phyloP scores from a whole-genome alignment of 2,329 filamentous ascomycete genomes.

The Sphaerulina vaccinii region DNA sequence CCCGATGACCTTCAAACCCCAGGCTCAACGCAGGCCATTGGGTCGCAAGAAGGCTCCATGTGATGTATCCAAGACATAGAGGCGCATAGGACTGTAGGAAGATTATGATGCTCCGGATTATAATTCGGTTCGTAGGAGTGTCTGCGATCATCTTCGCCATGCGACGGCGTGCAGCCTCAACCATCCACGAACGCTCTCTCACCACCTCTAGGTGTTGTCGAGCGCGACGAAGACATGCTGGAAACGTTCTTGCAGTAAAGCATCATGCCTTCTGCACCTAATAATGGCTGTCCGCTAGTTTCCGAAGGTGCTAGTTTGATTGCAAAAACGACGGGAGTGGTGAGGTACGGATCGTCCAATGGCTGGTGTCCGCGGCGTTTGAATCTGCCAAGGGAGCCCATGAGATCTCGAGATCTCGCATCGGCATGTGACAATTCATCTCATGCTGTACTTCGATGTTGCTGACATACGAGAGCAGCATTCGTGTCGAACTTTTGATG shows the following conservation, averaged over 20 bases:
- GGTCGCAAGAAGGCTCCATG: slow-evolving; percentile 19
- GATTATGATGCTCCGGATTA: slow-evolving; percentile 26
- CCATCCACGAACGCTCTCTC: background rate
- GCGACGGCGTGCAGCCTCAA: background rate
- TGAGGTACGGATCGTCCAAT: slow-evolving; percentile 8
- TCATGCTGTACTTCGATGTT: too few species aligned
- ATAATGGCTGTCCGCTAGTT: slow-evolving; percentile 3
- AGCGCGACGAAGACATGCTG: background rate
- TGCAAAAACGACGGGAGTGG: background rate
- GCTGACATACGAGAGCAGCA: too few species aligned
- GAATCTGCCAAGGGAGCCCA: too few species aligned
- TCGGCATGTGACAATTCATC: too few species aligned
- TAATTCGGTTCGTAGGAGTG: slow-evolving; percentile 20
- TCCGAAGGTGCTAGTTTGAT: slow-evolving; percentile 9
- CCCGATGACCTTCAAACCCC: slow-evolving; percentile 14
- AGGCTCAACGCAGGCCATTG: slow-evolving; percentile 15
- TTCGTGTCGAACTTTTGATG: too few species aligned
- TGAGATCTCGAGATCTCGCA: too few species aligned
- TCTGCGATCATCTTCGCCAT: slow-evolving; percentile 28
- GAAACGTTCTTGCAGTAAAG: background rate
- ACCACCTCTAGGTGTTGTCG: background rate
- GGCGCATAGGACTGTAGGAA: slow-evolving; percentile 25
- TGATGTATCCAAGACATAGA: slow-evolving; percentile 25
- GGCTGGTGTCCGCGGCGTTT: background rate
- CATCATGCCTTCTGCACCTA: too few species aligned